These are phyloP conservation scores for Clitoria ternatea DNA, from an alignment of 306 rosid genomes.

Conservation along the genomic window DNA sequence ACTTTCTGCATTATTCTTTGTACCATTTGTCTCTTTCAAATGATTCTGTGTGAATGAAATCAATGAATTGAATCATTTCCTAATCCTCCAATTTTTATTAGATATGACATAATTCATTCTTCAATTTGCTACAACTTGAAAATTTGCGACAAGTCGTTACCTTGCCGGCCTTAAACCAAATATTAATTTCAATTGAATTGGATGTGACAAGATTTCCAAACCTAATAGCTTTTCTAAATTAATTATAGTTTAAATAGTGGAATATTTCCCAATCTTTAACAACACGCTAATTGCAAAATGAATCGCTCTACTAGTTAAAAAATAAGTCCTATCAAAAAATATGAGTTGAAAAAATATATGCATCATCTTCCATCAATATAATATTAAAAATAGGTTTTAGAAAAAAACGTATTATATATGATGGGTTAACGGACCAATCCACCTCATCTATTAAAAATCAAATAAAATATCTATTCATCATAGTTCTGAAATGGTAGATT, in stretches of 20 bases:
- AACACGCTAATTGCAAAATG: too few relatives aligned
- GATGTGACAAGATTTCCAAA: slow-evolving; percentile 10
- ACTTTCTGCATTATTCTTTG: background rate
- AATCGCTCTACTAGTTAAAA: too few relatives aligned
- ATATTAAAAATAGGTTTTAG: too few relatives aligned
- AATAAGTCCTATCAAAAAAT: too few relatives aligned
- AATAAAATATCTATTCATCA: too few relatives aligned
- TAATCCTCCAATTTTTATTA: background rate
- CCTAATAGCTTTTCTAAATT: background rate
- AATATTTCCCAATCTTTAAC: too few relatives aligned
- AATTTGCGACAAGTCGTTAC: background rate
- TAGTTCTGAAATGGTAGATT: too few relatives aligned
- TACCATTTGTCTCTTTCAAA: background rate
- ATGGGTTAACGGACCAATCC: too few relatives aligned
- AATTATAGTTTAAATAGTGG: background rate
- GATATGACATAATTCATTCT: background rate
- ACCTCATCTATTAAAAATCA: too few relatives aligned
- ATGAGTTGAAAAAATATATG: too few relatives aligned
- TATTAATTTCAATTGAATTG: background rate
- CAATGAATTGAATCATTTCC: background rate
- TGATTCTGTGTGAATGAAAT: slow-evolving; percentile 5
- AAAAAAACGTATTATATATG: too few relatives aligned
- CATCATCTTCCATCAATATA: too few relatives aligned
- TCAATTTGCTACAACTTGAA: background rate
- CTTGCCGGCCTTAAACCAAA: slow-evolving; percentile 18